phyloP scores from a whole-genome alignment of 2,329 filamentous ascomycete species.

The Myriangium duriaei region DNA sequence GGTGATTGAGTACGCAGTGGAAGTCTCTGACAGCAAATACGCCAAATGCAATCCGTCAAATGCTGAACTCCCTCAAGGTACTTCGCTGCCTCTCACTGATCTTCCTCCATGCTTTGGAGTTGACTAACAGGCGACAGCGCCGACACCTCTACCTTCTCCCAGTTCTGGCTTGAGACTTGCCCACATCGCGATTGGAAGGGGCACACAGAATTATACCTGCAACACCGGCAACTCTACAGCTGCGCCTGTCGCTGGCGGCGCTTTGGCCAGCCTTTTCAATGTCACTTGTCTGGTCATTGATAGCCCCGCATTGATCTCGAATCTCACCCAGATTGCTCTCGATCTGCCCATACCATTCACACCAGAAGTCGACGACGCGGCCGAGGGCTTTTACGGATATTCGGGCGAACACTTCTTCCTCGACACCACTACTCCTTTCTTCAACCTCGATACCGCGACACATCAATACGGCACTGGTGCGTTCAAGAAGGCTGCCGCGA shows the following conservation, averaged over 20 bases:
- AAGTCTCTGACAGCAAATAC: constrained; percentile 7
- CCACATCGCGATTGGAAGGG: constrained; percentile 76
- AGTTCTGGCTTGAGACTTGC: constrained; percentile 49
- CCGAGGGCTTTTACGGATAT: constrained; percentile 45
- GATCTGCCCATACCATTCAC: constrained; percentile 45
- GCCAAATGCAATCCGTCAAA: constrained; percentile 15
- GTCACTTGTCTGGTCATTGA: constrained; percentile 64
- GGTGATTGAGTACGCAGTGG: not conserved
- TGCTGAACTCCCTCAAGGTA: constrained; percentile 15
- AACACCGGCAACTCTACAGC: constrained; percentile 42
- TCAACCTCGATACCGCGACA: constrained; percentile 55
- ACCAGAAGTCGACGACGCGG: constrained; percentile 16
- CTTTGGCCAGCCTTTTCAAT: constrained; percentile 77
- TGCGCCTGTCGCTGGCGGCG: constrained; percentile 54
- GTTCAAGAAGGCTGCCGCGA: constrained; percentile 49
- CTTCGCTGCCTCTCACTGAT: constrained; percentile 6
- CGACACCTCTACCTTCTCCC: constrained; percentile 45
- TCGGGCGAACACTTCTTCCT: constrained; percentile 76
- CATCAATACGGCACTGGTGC: constrained; percentile 46
- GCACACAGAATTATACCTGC: constrained; percentile 93
- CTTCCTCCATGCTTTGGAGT: not conserved
- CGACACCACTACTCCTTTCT: constrained; percentile 58
- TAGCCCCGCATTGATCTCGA: constrained; percentile 52
- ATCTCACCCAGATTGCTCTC: constrained; percentile 56
- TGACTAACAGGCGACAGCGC: constrained; percentile 14